Percentiles rank a stretch among this genome's conserved stretches.
Conservation (phyloP, 352 stramenopile genomes). For the Phytophthora boehmeriae region DNA sequence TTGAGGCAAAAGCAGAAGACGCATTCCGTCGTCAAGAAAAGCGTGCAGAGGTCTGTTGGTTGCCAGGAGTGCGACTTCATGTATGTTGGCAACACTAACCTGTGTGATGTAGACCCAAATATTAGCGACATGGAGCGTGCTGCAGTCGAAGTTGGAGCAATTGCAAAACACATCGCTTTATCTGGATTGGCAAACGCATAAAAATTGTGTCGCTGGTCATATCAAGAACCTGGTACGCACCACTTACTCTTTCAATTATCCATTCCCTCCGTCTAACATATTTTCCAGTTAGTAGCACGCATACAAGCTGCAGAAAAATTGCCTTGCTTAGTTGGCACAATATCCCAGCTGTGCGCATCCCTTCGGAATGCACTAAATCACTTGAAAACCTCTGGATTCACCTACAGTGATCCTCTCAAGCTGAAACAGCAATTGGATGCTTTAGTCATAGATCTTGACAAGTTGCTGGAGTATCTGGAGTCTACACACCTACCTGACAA, state of each 20-base stretch:
- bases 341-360: conserved; percentile 31
- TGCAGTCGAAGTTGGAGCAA: conserved; percentile 59
- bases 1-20: conserved; percentile 41
- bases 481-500: conserved; percentile 20
- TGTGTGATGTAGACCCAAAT: conserved; percentile 46
- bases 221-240: conserved; percentile 34
- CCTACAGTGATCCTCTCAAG: conserved; percentile 25
- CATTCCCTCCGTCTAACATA: background rate
- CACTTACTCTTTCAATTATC: background rate
- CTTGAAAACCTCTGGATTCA: conserved; percentile 37
- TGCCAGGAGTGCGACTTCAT: background rate
- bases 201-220: conserved; percentile 28
- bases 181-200: conserved; percentile 47
- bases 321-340: conserved; percentile 16
- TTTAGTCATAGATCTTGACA: conserved; percentile 33
- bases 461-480: conserved; percentile 34
- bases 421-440: conserved; percentile 40
- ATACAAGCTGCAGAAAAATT: conserved; percentile 24
- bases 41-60: conserved; percentile 39
- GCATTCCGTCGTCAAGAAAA: conserved; percentile 56
- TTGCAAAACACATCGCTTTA: conserved; percentile 48
- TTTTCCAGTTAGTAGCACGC: conserved; percentile 4
- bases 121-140: conserved; percentile 39
- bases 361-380: conserved; percentile 43
- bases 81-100: background rate